Evolutionary conservation across 768 basidiomycete genomes (phyloP), one percentile per base, ranked within the genome.

Genomic region (Boletus rubroflammeus): DNA sequence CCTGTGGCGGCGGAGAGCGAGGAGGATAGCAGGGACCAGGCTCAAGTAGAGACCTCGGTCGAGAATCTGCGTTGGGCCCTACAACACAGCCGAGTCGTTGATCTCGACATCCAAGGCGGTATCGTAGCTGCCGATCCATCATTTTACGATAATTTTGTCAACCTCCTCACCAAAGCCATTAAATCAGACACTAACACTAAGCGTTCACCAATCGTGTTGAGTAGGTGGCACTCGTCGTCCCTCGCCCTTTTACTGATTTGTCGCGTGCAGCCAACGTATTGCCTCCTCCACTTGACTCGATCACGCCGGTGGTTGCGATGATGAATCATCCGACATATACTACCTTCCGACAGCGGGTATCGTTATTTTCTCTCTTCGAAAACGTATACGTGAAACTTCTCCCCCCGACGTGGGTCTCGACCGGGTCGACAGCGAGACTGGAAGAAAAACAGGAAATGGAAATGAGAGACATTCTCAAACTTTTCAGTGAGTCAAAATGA

Each of bases 241-340:
- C 14, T 21, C 25, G 9, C 17, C 10, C 23, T 13, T 15, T 19
- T 14, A 11, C 44, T 66, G 34, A 62, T 39, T 4, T 43, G 40
- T 32, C 39, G 5, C 36, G 17, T 61, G 45, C 65, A 93, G 91
- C 86, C 49, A 91, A 90, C 66, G 70, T 90, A 39, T 77, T 93
- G 10, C 91, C 90, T 41, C 91, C 91, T 35, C 86, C 90, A 1
- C 81, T 88, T 59, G 83, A 84, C 59, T 76, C 89, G 35, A 73
- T 80, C 48, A 67, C 86, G 41, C 86, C 90, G 1, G 85, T 90
- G 54, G 86, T 90, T 38, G 84, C 86, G 68, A 74, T 92, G 67
- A 85, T 92, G 78, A 87, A 82, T 45, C 86, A 91, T 62, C 84
- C 88, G 2, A 78, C 78, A 0, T 93, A 92, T 65, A 76, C 77